Evolutionary conservation across 2,329 filamentous ascomycete species (phyloP).

Genomic region (Aspergillus uvarum): DNA sequence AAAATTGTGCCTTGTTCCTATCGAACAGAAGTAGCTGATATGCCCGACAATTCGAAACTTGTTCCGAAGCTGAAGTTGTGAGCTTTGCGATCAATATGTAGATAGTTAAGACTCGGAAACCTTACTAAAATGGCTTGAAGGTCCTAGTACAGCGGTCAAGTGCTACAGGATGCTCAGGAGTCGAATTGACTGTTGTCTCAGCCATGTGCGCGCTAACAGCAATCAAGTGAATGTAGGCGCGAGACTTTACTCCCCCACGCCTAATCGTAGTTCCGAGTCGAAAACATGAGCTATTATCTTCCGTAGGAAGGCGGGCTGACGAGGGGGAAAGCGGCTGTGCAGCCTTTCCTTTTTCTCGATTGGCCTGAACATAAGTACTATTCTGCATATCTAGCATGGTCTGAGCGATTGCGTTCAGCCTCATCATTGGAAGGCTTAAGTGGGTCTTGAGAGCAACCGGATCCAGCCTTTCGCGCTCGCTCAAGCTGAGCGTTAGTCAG

Average conservation of each 20-base stretch:
- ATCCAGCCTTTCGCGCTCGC: too few relatives aligned
- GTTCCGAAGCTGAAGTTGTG: not conserved
- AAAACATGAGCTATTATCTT: not conserved
- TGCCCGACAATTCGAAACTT: not conserved
- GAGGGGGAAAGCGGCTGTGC: not conserved
- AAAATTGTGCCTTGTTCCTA: not conserved
- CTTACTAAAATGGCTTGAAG: not conserved
- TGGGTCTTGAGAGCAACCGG: not conserved
- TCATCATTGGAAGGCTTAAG: not conserved
- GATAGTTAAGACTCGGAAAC: not conserved
- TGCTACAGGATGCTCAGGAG: not conserved
- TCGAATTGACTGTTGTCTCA: not conserved
- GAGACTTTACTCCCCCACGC: not conserved
- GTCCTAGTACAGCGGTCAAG: not conserved
- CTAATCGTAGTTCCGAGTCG: not conserved
- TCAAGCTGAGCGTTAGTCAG: too few relatives aligned
- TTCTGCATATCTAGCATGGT: too few relatives aligned
- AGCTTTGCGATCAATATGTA: not conserved
- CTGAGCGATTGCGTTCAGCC: not conserved
- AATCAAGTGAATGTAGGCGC: not conserved
- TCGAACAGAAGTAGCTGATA: not conserved
- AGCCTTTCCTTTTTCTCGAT: not conserved
- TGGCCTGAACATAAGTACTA: not conserved
- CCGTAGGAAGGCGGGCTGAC: not conserved
- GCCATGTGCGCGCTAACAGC: not conserved